Percentiles rank a stretch among this genome's conserved stretches.
These are phyloP conservation scores for Gypsophila paniculata DNA, from an alignment of 179 eudicot species.

Conservation along the genomic window DNA sequence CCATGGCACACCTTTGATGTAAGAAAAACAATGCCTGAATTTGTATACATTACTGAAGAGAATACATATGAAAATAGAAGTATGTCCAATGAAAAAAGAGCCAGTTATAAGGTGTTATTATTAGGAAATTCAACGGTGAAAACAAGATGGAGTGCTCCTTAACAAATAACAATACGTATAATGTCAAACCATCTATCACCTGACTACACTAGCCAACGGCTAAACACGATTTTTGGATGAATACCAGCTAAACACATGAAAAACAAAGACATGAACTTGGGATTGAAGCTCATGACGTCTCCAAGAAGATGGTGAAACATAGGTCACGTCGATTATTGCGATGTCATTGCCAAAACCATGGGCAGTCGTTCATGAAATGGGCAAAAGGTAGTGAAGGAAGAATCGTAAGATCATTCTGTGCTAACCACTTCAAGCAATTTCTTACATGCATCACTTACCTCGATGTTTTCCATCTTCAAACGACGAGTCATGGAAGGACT, in stretches of 20 bases:
- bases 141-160: not conserved
- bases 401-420: conserved; percentile 35
- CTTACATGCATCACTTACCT: conserved; percentile 63
- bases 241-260: not conserved
- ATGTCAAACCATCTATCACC: not conserved
- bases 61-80: not conserved
- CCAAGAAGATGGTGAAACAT: not conserved
- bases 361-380: conserved; percentile 8
- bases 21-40: no score
- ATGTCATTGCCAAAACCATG: not conserved
- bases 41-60: no score
- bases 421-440: conserved; percentile 56
- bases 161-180: not conserved
- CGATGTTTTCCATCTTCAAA: conserved; percentile 85
- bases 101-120: not conserved
- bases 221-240: not conserved
- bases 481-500: conserved; percentile 61
- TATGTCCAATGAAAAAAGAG: not conserved
- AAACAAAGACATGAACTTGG: not conserved
- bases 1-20: no score
- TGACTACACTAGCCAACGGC: not conserved
- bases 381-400: conserved; percentile 1
- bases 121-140: not conserved
- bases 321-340: not conserved
- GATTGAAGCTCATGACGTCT: not conserved